phyloP scores from a whole-genome alignment of 2,329 filamentous ascomycete species.

The Fusarium incarnatum region DNA sequence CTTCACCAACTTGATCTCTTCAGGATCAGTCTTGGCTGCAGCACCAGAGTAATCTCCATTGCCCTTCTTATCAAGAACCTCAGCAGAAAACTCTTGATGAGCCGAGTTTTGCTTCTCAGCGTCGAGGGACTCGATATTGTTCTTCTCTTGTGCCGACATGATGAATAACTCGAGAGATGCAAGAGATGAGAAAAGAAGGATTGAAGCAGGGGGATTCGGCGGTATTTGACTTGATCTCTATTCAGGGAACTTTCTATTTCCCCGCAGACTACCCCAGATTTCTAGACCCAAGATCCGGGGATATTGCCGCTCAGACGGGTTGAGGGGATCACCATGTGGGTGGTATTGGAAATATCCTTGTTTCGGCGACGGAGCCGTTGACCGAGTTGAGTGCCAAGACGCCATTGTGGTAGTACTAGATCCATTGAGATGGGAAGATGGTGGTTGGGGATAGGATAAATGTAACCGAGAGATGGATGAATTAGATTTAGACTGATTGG shows the following conservation, averaged over 20 bases:
- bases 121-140: conserved; percentile 17
- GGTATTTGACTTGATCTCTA: conserved; percentile 30
- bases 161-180: neutral
- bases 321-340: conserved; percentile 31
- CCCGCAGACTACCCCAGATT: conserved; percentile 39
- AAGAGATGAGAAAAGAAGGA: neutral
- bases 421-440: neutral
- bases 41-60: conserved; percentile 42
- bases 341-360: conserved; percentile 6
- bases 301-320: conserved; percentile 9
- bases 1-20: conserved; percentile 36
- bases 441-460: conserved; percentile 4
- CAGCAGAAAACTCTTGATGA: conserved; percentile 36
- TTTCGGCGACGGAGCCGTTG: conserved; percentile 32
- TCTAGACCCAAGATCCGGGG: conserved; percentile 24
- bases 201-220: conserved; percentile 6
- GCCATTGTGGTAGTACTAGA: neutral
- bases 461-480: neutral
- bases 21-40: conserved; percentile 35
- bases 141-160: conserved; percentile 29
- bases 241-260: neutral
- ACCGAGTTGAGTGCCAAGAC: conserved; percentile 32
- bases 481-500: neutral
- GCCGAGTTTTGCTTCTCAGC: conserved; percentile 36
- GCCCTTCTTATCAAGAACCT: conserved; percentile 33